These are phyloP conservation scores for Biscogniauxia marginata DNA, from an alignment of 2,329 filamentous ascomycete species.

Conservation along the genomic window DNA sequence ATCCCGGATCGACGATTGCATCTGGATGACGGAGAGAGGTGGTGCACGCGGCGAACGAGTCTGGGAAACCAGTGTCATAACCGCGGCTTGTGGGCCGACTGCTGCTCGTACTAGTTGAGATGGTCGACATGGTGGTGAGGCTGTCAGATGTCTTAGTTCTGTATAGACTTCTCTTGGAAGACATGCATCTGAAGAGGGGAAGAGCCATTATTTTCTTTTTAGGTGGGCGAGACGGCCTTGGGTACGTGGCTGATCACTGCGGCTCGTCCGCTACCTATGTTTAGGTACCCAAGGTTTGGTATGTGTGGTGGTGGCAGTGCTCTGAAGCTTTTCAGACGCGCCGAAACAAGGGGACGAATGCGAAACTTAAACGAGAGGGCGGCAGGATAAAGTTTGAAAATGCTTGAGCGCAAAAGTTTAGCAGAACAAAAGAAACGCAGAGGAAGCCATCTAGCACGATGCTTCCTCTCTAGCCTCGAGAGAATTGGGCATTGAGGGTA, in stretches of 20 bases:
- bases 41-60: constrained; percentile 43
- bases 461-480: no score
- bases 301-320: no score
- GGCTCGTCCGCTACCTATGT: neutral
- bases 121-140: constrained; percentile 28
- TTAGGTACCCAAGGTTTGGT: no score
- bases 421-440: neutral
- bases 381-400: neutral
- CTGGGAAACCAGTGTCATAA: constrained; percentile 35
- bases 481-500: neutral
- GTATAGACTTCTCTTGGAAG: constrained; percentile 5
- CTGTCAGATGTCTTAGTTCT: constrained; percentile 3
- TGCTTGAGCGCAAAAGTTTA: neutral
- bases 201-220: neutral
- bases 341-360: neutral
- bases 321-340: neutral
- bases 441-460: neutral
- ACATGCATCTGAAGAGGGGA: neutral
- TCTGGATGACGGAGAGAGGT: constrained; percentile 63
- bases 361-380: neutral
- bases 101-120: constrained; percentile 22
- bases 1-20: constrained; percentile 56
- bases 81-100: constrained; percentile 31
- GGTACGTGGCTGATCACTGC: neutral
- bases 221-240: neutral